Evolutionary conservation across 495 filamentous ascomycete species (phyloP).

Genomic region (Penicillium flavigenum): DNA sequence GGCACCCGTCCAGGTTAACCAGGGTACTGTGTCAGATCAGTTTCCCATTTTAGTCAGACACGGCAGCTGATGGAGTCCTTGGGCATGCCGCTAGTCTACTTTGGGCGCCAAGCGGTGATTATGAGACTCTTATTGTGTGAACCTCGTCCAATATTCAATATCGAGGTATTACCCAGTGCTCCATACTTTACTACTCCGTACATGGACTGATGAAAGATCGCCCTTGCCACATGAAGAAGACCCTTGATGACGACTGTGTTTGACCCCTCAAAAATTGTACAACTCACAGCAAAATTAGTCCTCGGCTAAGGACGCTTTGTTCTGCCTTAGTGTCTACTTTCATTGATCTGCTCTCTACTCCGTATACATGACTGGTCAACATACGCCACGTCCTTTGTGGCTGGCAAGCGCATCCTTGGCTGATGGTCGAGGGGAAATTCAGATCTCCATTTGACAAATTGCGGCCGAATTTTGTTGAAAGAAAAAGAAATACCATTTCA

Average conservation of each 20-base stretch:
- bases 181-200: too few relatives aligned
- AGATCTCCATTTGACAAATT: slow-evolving; percentile 1
- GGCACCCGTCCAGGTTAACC: slow-evolving; percentile 14
- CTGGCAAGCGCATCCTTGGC: slow-evolving; percentile 2
- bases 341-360: neutral
- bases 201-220: neutral
- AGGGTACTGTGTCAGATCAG: slow-evolving; percentile 16
- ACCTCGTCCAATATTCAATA: neutral
- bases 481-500: neutral
- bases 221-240: slow-evolving; percentile 5
- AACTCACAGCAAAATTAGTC: neutral
- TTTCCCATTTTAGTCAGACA: slow-evolving; percentile 17
- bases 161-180: neutral
- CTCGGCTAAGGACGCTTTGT: slow-evolving; percentile 2
- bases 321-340: neutral
- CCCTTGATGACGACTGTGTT: slow-evolving; percentile 3
- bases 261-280: slow-evolving; percentile 3
- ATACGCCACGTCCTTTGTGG: slow-evolving; percentile 8
- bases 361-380: neutral
- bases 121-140: slow-evolving; percentile 7
- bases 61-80: slow-evolving; percentile 14
- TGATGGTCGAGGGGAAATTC: slow-evolving; percentile 2
- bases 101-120: slow-evolving; percentile 2
- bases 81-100: neutral
- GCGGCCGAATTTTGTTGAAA: slow-evolving; percentile 1